Conservation (phyloP, 1,284 basidiomycete genomes). For the Vanrija humicola region DNA sequence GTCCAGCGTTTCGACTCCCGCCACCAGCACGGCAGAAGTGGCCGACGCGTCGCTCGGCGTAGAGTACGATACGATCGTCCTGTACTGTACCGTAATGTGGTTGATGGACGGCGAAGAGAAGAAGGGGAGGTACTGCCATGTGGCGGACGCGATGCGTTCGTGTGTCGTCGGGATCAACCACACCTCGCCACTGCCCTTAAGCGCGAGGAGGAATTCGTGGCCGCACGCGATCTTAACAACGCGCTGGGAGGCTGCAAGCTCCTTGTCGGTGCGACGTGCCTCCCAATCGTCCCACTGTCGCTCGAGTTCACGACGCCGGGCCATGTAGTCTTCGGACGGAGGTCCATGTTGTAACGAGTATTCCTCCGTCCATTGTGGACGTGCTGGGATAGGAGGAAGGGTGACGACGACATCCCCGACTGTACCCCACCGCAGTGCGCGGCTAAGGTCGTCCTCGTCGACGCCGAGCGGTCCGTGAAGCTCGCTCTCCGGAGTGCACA, state of each 20-base stretch:
- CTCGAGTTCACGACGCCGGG: conserved; percentile 21
- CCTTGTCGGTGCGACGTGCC: background rate
- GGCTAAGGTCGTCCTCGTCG: conserved; percentile 9
- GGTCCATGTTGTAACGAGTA: too few relatives aligned
- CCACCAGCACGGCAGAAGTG: conserved; percentile 14
- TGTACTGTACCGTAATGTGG: conserved; percentile 79
- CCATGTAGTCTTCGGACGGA: conserved; percentile 39
- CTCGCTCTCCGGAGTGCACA: conserved; percentile 37
- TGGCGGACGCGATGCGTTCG: background rate
- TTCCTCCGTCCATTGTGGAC: conserved; percentile 50
- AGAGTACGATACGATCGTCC: conserved; percentile 75
- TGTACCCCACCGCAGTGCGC: conserved; percentile 32
- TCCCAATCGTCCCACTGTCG: conserved; percentile 60
- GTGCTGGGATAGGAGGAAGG: conserved; percentile 20
- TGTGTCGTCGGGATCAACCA: conserved; percentile 23
- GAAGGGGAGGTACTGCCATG: conserved; percentile 50
- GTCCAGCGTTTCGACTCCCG: conserved; percentile 34
- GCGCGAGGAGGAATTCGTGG: conserved; percentile 62
- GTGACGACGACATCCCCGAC: conserved; percentile 25
- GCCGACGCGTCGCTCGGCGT: conserved; percentile 58
- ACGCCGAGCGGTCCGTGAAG: conserved; percentile 39
- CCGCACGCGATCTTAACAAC: conserved; percentile 75
- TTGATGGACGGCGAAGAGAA: conserved; percentile 41
- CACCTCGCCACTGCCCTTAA: conserved; percentile 55
- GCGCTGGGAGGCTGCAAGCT: conserved; percentile 46